Conservation (phyloP, 2,329 filamentous ascomycete genomes). For the Calonectria hawksworthii region DNA sequence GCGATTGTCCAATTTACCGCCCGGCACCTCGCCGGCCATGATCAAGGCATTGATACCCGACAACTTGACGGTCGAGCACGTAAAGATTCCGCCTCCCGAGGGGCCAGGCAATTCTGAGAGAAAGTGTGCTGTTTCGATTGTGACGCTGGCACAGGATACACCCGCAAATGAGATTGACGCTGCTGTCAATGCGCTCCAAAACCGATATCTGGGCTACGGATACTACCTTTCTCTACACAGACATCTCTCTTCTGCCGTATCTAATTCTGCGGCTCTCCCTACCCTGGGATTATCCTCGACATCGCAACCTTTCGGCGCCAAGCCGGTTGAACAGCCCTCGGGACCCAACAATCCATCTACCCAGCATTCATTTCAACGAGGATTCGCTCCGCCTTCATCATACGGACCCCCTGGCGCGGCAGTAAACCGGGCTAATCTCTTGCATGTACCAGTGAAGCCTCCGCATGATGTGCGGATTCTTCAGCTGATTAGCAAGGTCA, state of each 20-base stretch:
- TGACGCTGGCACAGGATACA: slow-evolving; percentile 84
- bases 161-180: slow-evolving; percentile 87
- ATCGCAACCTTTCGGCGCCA: slow-evolving; percentile 84
- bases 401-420: slow-evolving; percentile 65
- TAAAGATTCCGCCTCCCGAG: slow-evolving; percentile 75
- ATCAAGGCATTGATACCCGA: slow-evolving; percentile 72
- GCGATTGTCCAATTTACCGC: slow-evolving; percentile 72
- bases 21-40: slow-evolving; percentile 69
- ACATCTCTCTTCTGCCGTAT: slow-evolving; percentile 83
- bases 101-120: slow-evolving; percentile 71
- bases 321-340: slow-evolving; percentile 65
- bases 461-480: slow-evolving; percentile 85
- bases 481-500: slow-evolving; percentile 87
- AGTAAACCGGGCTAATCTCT: slow-evolving; percentile 61
- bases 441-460: slow-evolving; percentile 79
- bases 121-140: slow-evolving; percentile 82
- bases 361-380: slow-evolving; percentile 65
- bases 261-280: slow-evolving; percentile 57
- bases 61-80: slow-evolving; percentile 76
- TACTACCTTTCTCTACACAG: slow-evolving; percentile 85
- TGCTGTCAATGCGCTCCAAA: slow-evolving; percentile 82
- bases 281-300: slow-evolving; percentile 55
- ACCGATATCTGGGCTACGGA: slow-evolving; percentile 87
- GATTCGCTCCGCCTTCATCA: slow-evolving; percentile 83
- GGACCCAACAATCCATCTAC: slow-evolving; percentile 53